These are phyloP conservation scores for Fragaria vesca DNA, from an alignment of 306 rosid genomes.

Conservation along the genomic window DNA sequence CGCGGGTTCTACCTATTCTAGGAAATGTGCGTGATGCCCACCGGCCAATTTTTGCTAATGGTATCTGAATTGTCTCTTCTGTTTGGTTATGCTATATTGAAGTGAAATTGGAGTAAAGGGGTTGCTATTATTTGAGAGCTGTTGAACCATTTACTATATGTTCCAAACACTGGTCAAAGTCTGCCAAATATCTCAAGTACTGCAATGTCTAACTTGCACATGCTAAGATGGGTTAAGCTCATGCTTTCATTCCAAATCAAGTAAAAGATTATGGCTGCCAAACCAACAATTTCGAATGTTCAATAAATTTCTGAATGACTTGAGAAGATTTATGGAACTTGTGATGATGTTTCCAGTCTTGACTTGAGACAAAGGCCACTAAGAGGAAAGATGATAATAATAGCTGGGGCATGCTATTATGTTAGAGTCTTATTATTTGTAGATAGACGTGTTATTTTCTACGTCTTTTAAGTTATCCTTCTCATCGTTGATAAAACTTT, in stretches of 20 bases:
- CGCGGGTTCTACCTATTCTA: conserved; percentile 88
- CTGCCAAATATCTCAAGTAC: not conserved
- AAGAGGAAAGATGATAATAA: not conserved
- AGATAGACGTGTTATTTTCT: not conserved
- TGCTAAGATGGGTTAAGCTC: not conserved
- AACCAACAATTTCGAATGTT: not conserved
- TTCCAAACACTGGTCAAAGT: not conserved
- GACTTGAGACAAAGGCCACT: not conserved
- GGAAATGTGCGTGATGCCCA: conserved; percentile 89
- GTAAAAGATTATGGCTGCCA: not conserved
- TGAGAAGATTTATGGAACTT: not conserved
- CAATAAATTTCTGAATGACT: not conserved
- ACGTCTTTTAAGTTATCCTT: not conserved
- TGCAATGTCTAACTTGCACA: not conserved
- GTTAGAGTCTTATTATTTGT: not conserved
- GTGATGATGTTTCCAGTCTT: not conserved
- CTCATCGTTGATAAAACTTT: not conserved
- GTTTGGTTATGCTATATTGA: not conserved
- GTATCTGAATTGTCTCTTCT: conserved; percentile 38
- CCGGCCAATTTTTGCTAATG: conserved; percentile 87
- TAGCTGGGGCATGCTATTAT: not conserved
- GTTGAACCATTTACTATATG: not conserved
- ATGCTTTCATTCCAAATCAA: not conserved
- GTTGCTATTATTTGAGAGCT: not conserved
- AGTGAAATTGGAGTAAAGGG: conserved; percentile 10